A percentile compares a stretch with the other conserved stretches of the same genome.
Evolutionary conservation across 2,329 filamentous ascomycete species (phyloP).

Genomic region (Colletotrichum sp.): DNA sequence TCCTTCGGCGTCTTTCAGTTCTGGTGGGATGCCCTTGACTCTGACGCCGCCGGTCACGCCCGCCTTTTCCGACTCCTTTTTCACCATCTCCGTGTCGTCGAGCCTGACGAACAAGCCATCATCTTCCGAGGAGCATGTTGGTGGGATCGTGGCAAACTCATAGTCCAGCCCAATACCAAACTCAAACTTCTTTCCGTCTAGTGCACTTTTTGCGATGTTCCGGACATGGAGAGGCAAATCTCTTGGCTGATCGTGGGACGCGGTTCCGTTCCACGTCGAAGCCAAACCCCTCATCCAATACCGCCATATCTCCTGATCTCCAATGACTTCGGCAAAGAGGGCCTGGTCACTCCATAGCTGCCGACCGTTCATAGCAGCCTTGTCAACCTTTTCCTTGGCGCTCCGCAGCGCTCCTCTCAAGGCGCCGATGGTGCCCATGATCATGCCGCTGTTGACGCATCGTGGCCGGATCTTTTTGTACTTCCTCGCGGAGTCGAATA

Average conservation of each 20-base stretch:
- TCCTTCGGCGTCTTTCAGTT: constrained; percentile 25
- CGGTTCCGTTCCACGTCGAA: constrained; percentile 34
- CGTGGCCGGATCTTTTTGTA: constrained; percentile 35
- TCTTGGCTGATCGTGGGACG: constrained; percentile 13
- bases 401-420: constrained; percentile 28
- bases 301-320: constrained; percentile 42
- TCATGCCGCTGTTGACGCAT: constrained; percentile 38
- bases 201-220: constrained; percentile 29
- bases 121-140: constrained; percentile 40
- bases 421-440: constrained; percentile 37
- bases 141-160: constrained; percentile 39
- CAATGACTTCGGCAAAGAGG: constrained; percentile 40
- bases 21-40: constrained; percentile 28
- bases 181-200: constrained; percentile 33
- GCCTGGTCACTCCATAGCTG: constrained; percentile 44
- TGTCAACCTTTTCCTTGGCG: constrained; percentile 32
- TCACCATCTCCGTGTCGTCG: constrained; percentile 25
- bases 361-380: constrained; percentile 28
- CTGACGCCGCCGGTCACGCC: constrained; percentile 33
- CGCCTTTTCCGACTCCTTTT: constrained; percentile 28
- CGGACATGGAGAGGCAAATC: constrained; percentile 23
- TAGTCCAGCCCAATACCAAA: constrained; percentile 44
- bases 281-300: constrained; percentile 32
- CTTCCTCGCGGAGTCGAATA: constrained; percentile 34
- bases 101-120: constrained; percentile 37